Percentiles rank a stretch among this genome's conserved stretches.
Evolutionary conservation across 1,139 yeast genomes (phyloP).

Genomic region (Pneumocystis murina): DNA sequence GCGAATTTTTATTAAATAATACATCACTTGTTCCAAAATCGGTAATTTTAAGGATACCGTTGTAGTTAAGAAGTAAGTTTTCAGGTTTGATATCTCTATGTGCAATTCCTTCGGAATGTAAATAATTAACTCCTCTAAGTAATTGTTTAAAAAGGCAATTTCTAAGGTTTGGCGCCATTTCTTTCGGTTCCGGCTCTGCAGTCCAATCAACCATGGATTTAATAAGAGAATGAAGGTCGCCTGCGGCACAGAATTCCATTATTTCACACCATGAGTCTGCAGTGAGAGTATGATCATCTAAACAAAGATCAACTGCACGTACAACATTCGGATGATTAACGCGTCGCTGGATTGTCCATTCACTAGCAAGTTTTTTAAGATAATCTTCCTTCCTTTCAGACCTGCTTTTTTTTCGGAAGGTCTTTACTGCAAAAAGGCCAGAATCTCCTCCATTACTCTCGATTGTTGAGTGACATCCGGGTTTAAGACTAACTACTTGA

Average conservation of each 20-base stretch:
- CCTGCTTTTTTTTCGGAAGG: constrained; percentile 32
- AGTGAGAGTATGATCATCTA: constrained; percentile 20
- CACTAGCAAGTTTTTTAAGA: constrained; percentile 56
- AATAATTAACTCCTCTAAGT: constrained; percentile 55
- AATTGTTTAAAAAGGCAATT: constrained; percentile 55
- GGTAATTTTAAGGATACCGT: constrained; percentile 55
- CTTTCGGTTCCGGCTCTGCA: constrained; percentile 13
- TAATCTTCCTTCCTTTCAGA: constrained; percentile 43
- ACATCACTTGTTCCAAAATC: constrained; percentile 57
- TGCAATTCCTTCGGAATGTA: constrained; percentile 56
- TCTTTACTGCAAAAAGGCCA: constrained; percentile 52
- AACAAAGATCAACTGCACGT: constrained; percentile 44
- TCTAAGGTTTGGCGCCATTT: constrained; percentile 18
- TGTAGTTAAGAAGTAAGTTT: constrained; percentile 47
- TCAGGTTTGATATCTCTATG: constrained; percentile 67
- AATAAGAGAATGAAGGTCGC: constrained; percentile 66
- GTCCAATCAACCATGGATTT: constrained; percentile 16
- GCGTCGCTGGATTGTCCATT: constrained; percentile 59
- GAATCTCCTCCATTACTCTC: constrained; percentile 8
- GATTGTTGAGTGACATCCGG: not conserved
- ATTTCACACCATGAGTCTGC: constrained; percentile 45
- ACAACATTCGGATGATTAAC: constrained; percentile 56
- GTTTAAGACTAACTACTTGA: not conserved
- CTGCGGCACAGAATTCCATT: constrained; percentile 93
- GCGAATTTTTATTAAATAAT: constrained; percentile 31